These are phyloP conservation scores for Erigeron canadensis DNA, from an alignment of 129 eudicot species.

Conservation along the genomic window DNA sequence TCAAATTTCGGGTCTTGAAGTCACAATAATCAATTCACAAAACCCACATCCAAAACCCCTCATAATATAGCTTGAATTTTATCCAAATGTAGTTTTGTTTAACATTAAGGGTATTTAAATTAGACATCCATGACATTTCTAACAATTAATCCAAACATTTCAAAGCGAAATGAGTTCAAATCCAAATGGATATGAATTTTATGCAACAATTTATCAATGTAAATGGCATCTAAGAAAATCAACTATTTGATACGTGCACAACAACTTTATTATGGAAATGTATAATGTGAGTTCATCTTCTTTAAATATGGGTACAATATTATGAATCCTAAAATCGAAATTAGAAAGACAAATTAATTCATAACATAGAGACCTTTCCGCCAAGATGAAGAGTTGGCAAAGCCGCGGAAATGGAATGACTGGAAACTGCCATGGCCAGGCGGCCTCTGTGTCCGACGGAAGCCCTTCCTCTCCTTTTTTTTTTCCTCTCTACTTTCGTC, in stretches of 20 bases:
- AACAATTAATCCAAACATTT: background rate
- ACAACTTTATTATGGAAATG: too few species aligned
- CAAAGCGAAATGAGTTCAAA: background rate
- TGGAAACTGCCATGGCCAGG: constrained; percentile 72
- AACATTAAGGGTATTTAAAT: background rate
- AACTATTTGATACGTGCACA: too few species aligned
- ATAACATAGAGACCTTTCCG: constrained; percentile 54
- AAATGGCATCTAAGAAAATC: too few species aligned
- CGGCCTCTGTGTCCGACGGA: constrained; percentile 43
- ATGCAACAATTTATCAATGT: background rate
- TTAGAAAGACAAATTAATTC: background rate
- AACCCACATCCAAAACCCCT: background rate
- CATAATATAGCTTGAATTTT: background rate
- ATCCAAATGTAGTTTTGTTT: background rate
- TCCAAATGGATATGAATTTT: background rate
- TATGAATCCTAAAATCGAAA: background rate
- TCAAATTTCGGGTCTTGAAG: background rate
- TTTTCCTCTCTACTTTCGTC: constrained; percentile 16
- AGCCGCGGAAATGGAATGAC: constrained; percentile 66
- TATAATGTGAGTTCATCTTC: too few species aligned
- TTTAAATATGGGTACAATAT: background rate
- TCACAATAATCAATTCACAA: background rate
- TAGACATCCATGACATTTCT: background rate
- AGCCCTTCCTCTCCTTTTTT: constrained; percentile 26
- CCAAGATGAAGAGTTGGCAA: constrained; percentile 66